Percentiles rank a stretch among this genome's conserved stretches.
Evolutionary conservation across 768 basidiomycete species (phyloP).

Genomic region (Tricholomella constricta): DNA sequence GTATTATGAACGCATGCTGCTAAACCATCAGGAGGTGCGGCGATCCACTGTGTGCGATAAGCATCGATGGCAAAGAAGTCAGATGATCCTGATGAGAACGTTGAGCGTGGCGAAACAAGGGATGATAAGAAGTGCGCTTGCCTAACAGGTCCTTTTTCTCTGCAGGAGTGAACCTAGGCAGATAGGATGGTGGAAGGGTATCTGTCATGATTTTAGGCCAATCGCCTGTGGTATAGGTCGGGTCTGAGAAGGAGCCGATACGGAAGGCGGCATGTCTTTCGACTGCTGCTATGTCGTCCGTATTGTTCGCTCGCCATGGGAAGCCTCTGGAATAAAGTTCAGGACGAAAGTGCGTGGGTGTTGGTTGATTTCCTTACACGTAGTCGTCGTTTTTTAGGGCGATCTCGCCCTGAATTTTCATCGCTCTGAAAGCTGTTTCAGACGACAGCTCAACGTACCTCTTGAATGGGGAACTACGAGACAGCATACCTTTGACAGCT

Average conservation of each 20-base stretch:
- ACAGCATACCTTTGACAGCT: slow-evolving; percentile 45
- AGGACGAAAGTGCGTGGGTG: too few relatives aligned
- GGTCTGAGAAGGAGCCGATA: slow-evolving; percentile 52
- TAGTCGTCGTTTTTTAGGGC: slow-evolving; percentile 57
- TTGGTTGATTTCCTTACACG: slow-evolving; percentile 31
- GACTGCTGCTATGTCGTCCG: slow-evolving; percentile 45
- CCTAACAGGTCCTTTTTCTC: slow-evolving; percentile 48
- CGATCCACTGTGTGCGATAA: slow-evolving; percentile 42
- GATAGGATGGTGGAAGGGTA: slow-evolving; percentile 43
- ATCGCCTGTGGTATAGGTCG: slow-evolving; percentile 51
- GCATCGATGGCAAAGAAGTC: slow-evolving; percentile 58
- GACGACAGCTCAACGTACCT: neutral
- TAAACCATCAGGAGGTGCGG: slow-evolving; percentile 46
- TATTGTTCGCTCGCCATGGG: slow-evolving; percentile 47
- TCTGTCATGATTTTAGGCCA: slow-evolving; percentile 55
- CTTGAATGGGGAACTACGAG: too few relatives aligned
- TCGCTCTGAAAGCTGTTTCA: slow-evolving; percentile 40
- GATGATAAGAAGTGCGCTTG: too few relatives aligned
- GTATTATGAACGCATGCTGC: slow-evolving; percentile 43
- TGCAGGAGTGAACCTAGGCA: slow-evolving; percentile 49
- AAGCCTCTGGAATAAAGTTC: slow-evolving; percentile 34
- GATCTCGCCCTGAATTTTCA: slow-evolving; percentile 55
- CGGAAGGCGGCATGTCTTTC: slow-evolving; percentile 53
- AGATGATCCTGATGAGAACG: slow-evolving; percentile 44
- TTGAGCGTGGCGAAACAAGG: too few relatives aligned